Percentiles rank a stretch among this genome's conserved stretches.
Conservation (phyloP, 176 grass and related monocot species). For the Carex cristatella region DNA sequence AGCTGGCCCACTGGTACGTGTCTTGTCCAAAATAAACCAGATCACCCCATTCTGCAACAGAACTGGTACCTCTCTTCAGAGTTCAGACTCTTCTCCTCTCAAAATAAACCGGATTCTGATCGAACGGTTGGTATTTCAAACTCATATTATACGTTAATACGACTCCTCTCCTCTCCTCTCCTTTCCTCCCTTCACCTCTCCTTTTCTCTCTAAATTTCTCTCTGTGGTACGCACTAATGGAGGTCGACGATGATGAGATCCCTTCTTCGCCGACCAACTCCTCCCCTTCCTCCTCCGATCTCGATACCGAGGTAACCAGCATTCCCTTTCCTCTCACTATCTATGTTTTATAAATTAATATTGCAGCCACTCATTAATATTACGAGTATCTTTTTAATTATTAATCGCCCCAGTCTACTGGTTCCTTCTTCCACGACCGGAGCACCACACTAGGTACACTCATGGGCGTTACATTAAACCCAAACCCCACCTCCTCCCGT, state of each 20-base stretch:
- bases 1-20: neutral
- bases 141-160: too few relatives aligned
- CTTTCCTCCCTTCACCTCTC: neutral
- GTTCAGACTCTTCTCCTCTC: neutral
- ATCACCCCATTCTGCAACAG: conserved; percentile 16
- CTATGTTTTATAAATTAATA: neutral
- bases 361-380: neutral
- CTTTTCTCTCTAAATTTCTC: neutral
- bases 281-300: conserved; percentile 85
- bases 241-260: conserved; percentile 51
- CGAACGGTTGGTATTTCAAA: too few relatives aligned
- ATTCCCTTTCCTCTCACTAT: neutral
- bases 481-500: conserved; percentile 9
- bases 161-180: neutral
- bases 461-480: conserved; percentile 81
- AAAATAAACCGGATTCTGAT: too few relatives aligned
- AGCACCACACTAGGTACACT: conserved; percentile 96
- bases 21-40: neutral
- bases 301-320: conserved; percentile 76
- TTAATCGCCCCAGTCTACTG: conserved; percentile 53
- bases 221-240: conserved; percentile 36
- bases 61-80: neutral
- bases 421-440: conserved; percentile 89
- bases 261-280: conserved; percentile 76
- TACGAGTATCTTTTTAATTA: neutral